Conservation (phyloP, 2,329 filamentous ascomycete species). For the Hypoxylon rubiginosum region DNA sequence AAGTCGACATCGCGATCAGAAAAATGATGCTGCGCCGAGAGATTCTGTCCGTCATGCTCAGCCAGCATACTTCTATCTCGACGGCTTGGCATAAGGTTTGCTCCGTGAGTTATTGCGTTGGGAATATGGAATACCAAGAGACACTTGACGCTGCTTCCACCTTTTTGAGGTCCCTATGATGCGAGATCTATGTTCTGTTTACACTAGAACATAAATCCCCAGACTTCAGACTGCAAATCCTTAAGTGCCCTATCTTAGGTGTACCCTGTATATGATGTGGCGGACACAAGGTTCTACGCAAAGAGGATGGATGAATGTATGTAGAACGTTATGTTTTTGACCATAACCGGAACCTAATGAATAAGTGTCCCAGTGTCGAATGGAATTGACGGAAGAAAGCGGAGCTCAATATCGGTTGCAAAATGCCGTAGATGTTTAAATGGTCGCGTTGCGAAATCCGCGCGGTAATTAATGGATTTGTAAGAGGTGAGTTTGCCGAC, state of each 20-base stretch:
- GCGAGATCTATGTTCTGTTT: not conserved
- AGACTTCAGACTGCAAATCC: not conserved
- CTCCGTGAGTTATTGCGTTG: slow-evolving; percentile 10
- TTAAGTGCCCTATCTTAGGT: not conserved
- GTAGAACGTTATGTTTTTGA: not conserved
- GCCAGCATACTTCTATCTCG: slow-evolving; percentile 12
- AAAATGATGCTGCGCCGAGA: slow-evolving; percentile 26
- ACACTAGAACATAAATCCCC: not conserved
- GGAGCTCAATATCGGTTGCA: slow-evolving; percentile 23
- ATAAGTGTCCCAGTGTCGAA: slow-evolving; percentile 17
- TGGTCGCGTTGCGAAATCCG: slow-evolving; percentile 28
- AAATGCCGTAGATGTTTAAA: slow-evolving; percentile 3
- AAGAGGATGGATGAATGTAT: not conserved
- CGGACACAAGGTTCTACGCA: slow-evolving; percentile 19
- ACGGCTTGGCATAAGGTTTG: slow-evolving; percentile 13
- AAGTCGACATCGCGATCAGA: slow-evolving; percentile 26
- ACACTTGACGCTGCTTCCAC: slow-evolving; percentile 8
- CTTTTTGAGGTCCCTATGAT: not conserved
- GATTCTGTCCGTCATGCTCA: slow-evolving; percentile 10
- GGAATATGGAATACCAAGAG: slow-evolving; percentile 7
- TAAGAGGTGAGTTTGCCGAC: slow-evolving; percentile 27
- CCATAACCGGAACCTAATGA: slow-evolving; percentile 11
- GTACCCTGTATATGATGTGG: slow-evolving; percentile 9
- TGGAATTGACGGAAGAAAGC: slow-evolving; percentile 38
- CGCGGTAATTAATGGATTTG: slow-evolving; percentile 38